phyloP scores from a whole-genome alignment of 768 basidiomycete species.

The Tricholoma terreum region DNA sequence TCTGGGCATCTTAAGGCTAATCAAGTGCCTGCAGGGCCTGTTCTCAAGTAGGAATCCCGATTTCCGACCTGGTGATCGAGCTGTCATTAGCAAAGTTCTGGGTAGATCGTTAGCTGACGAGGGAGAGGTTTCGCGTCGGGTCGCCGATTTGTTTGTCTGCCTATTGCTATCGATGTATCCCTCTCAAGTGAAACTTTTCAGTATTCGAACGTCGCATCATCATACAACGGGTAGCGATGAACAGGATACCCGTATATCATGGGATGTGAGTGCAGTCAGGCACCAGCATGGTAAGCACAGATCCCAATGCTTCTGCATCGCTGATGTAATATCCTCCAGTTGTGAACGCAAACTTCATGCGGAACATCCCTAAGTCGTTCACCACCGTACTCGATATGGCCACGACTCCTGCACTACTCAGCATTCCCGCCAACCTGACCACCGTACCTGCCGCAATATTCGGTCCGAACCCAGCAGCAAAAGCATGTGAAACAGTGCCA shows the following conservation, averaged over 20 bases:
- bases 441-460: background rate
- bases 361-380: background rate
- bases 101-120: slow-evolving; percentile 42
- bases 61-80: slow-evolving; percentile 41
- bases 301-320: background rate
- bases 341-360: background rate
- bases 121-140: slow-evolving; percentile 35
- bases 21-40: slow-evolving; percentile 26
- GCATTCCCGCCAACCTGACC: background rate
- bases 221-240: slow-evolving; percentile 11
- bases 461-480: background rate
- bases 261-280: slow-evolving; percentile 5
- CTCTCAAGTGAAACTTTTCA: slow-evolving; percentile 15
- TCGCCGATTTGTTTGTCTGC: slow-evolving; percentile 49
- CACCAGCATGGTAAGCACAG: slow-evolving; percentile 3
- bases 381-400: background rate
- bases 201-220: slow-evolving; percentile 25
- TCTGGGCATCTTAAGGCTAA: background rate
- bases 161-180: slow-evolving; percentile 3
- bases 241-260: slow-evolving; percentile 3
- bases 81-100: slow-evolving; percentile 54
- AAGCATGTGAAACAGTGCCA: background rate
- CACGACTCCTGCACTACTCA: background rate
- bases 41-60: slow-evolving; percentile 44
- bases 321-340: slow-evolving; percentile 2